Base-by-base conservation (phyloP, 768 basidiomycete genomes). In the Cystofilobasidium macerans region DNA sequence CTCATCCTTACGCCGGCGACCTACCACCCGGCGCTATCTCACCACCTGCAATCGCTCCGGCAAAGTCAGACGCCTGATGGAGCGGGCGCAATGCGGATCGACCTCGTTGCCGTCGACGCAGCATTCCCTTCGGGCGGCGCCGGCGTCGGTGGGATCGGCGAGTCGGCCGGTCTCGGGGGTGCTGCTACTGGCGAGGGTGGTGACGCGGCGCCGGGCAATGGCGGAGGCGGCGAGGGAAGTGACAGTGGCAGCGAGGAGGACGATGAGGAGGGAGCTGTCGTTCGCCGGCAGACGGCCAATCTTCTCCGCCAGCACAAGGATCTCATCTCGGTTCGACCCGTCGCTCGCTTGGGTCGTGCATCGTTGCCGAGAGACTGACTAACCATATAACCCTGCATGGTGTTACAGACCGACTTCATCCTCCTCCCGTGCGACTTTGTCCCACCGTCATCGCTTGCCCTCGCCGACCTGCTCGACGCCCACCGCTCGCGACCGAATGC, bases 341-440 rank as follows among this genome's bases (percentile, higher is more conserved):
- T 30, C 13, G 6, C 13, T 42, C 16, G n/a, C n/a, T n/a, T n/a
- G n/a, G n/a, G n/a, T n/a, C n/a, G n/a, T n/a, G n/a, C n/a, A n/a
- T n/a, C n/a, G n/a, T n/a, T n/a, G n/a, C n/a, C n/a, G n/a, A n/a
- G n/a, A n/a, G n/a, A n/a, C n/a, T n/a, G n/a, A n/a, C n/a, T n/a
- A n/a, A n/a, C n/a, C n/a, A n/a, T n/a, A n/a, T n/a, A n/a, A n/a
- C n/a, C n/a, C n/a, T n/a, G n/a, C n/a, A n/a, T n/a, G n/a, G n/a
- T n/a, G n/a, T n/a, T n/a, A 20, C 59, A 79, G 77, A 70, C 84
- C 67, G 93, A 95, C 75, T 93, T 95, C 75, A 82, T 95, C 45
- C 76, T 97, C 28, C 81, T 97, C 1, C 87, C 93, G 9, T 95
- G 91, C 73, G 93, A 97, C 75, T 88, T 95, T 58, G 81, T 91